Base-by-base conservation (phyloP, 352 stramenopile species). In the Pythium graminicola region DNA sequence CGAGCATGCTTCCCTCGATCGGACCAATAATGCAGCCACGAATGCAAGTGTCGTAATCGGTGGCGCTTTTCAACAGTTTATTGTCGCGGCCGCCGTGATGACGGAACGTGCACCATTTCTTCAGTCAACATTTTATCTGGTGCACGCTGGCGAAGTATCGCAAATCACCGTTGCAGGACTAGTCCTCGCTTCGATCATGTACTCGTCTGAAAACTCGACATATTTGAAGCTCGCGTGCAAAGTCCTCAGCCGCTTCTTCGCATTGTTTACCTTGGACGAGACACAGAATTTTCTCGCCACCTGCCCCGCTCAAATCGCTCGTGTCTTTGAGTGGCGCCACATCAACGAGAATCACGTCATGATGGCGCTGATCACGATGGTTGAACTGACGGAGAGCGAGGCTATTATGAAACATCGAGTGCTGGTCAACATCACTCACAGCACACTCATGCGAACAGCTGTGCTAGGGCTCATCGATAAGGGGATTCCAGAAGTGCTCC, bases 381-480 rank as follows among this genome's bases (percentile, higher is more conserved):
- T 67, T 8, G 16, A 40, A 2, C 41, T 56, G 7, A 67, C 59
- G 6, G 59, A 67, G 35, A 27, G 23, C 8, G 54, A 62, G 40
- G 49, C 42, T 6, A 36, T 60, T 4, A 67, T 67, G 59, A 67
- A 67, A 13, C 48, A 50, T 13, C 53, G 44, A n/a, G 54, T 67
- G 8, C 42, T 67, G 8, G 59, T 67, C 16, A 48, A 51, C 19
- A 31, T 63, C 14, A 35, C 63, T 8, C 59, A 67, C 48, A 59
- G 43, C 36, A 59, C 54, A 29, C 53, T 72, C 0, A 20, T 69
- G 16, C 60, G 60, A 10, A 62, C 63, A 4, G 64, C 57, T 13
- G 33, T 66, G 1, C 11, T 65, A n/a, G 64, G 64, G 20, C 43
- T 63, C n/a, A 65, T 72, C 24, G 50, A 68, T 20, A 68, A 72